These are phyloP conservation scores for Paecilomyces sp. DNA, from an alignment of 2,329 filamentous ascomycete genomes.

Conservation along the genomic window DNA sequence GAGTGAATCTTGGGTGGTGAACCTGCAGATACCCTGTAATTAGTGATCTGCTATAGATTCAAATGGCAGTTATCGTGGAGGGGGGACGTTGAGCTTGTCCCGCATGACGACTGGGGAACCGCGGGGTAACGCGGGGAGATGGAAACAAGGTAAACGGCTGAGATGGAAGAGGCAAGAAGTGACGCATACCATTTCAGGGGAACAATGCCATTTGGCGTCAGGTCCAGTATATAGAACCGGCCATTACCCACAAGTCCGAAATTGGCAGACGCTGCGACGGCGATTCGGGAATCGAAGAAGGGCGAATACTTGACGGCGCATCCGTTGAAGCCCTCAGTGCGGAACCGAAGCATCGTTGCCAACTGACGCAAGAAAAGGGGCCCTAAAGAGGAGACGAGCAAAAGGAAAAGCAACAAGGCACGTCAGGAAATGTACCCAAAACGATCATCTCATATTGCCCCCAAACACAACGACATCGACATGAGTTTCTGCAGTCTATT, in stretches of 20 bases:
- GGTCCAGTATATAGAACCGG: slow-evolving; percentile 71
- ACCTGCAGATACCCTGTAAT: slow-evolving; percentile 45
- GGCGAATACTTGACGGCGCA: slow-evolving; percentile 98
- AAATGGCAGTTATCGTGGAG: neutral
- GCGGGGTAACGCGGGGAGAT: slow-evolving; percentile 2
- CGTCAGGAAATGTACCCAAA: neutral
- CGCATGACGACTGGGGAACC: neutral
- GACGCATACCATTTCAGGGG: slow-evolving; percentile 67
- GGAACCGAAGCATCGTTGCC: slow-evolving; percentile 77
- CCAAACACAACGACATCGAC: neutral
- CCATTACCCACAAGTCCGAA: slow-evolving; percentile 97
- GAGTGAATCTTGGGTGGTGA: slow-evolving; percentile 93
- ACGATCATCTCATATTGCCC: neutral
- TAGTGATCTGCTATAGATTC: neutral
- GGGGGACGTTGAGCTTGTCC: neutral
- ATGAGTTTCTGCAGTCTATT: neutral
- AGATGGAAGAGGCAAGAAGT: neutral
- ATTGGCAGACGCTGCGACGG: slow-evolving; percentile 85
- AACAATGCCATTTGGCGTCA: slow-evolving; percentile 76
- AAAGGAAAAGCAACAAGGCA: neutral
- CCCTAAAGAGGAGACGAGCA: neutral
- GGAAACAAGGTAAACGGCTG: neutral
- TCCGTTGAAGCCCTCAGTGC: slow-evolving; percentile 88
- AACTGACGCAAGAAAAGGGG: slow-evolving; percentile 5
- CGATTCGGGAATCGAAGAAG: slow-evolving; percentile 91